Conservation (phyloP, 768 basidiomycete genomes). For the Naganishia vishniacii region DNA sequence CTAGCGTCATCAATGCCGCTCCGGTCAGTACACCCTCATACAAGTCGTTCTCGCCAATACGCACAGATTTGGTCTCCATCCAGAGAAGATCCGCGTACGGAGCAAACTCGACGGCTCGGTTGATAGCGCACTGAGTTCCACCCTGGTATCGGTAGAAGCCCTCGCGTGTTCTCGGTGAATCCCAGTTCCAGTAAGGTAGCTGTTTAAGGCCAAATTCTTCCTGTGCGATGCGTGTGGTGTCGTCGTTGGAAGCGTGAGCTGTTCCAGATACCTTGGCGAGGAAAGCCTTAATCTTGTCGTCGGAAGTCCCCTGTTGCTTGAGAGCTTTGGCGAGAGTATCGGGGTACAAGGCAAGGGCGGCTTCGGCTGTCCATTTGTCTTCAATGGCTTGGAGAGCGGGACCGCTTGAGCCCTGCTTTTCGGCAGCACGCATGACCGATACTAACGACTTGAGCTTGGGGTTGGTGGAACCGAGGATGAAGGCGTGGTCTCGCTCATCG, state of each 20-base stretch:
- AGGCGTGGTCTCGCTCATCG: slow-evolving; percentile 92
- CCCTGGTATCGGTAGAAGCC: slow-evolving; percentile 97
- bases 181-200: slow-evolving; percentile 86
- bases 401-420: slow-evolving; percentile 71
- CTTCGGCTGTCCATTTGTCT: slow-evolving; percentile 74
- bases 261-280: slow-evolving; percentile 48
- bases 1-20: too few species aligned
- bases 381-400: slow-evolving; percentile 78
- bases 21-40: too few species aligned
- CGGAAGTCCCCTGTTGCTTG: slow-evolving; percentile 52
- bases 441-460: slow-evolving; percentile 63
- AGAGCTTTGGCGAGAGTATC: slow-evolving; percentile 63
- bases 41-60: neutral
- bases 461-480: slow-evolving; percentile 90
- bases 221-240: slow-evolving; percentile 69
- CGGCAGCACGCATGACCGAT: slow-evolving; percentile 74
- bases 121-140: slow-evolving; percentile 87
- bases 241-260: slow-evolving; percentile 63
- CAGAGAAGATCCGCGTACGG: slow-evolving; percentile 63
- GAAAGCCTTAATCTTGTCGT: slow-evolving; percentile 60
- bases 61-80: slow-evolving; percentile 64
- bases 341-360: slow-evolving; percentile 69
- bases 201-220: slow-evolving; percentile 67
- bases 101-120: slow-evolving; percentile 84
- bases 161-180: slow-evolving; percentile 85